Base-by-base conservation (phyloP, 2,329 filamentous ascomycete genomes). In the Fusarium paranaense region DNA sequence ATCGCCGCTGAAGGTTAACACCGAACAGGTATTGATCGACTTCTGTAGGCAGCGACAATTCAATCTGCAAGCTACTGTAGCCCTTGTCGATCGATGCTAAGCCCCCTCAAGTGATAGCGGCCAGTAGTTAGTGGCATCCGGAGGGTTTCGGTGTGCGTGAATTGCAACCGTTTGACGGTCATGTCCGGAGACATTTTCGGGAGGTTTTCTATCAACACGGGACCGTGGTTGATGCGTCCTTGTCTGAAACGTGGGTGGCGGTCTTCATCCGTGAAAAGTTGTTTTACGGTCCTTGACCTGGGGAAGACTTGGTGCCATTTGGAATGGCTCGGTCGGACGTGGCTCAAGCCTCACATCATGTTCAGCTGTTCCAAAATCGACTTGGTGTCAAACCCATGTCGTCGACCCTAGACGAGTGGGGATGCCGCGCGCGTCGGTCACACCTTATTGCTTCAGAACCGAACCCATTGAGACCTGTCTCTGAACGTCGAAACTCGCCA, bases 351-450 rank as follows among this genome's bases (percentile, higher is more conserved):
- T 62, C 27, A 27, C 27, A 27, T 27, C 60, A 20, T 52, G 47
- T 62, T 71, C 69, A 71, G 69, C 69, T 67, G 65, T 59, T 57
- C 62, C 60, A 32, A 57, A 62, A 66, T 16, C 35, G 25, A 64
- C n/a, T 42, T 66, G 52, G 38, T 64, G 42, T 35, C 64, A 45
- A 64, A 70, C 54, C 64, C 35, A 60, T 35, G 64, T 47, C 40
- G 20, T 38, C 32, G 40, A 20, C 42, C 42, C 54, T 38, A 65
- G 54, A 30, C 27, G 20, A 37, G 72, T 70, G 72, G 72, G 33
- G 72, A 69, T 75, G 40, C 72, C 72, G 72, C 69, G 72, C 72
- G 72, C 69, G 72, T 75, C 72, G 61, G n/a, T 35, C 25, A 64
- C 40, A 56, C 38, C 35, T 70, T 59, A 56, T 38, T 25, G 50